Evolutionary conservation across 1,284 basidiomycete species (phyloP).

Genomic region (Leccinum ponderosum): DNA sequence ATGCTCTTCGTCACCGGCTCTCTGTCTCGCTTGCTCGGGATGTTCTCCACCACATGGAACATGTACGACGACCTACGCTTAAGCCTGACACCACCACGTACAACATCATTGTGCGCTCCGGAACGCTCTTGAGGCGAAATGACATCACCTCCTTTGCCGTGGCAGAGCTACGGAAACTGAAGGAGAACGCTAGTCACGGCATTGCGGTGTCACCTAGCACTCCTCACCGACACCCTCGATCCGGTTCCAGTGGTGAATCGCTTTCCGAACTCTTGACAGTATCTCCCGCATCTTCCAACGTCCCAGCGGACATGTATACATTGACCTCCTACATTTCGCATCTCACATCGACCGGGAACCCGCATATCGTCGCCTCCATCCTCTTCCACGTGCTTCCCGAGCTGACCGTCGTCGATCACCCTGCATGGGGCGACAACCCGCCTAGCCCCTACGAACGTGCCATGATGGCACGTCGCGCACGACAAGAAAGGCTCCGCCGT

Average conservation of each 20-base stretch:
- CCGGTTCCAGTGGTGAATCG: neutral
- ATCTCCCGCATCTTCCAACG: slow-evolving; percentile 11
- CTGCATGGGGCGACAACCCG: slow-evolving; percentile 34
- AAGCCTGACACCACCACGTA: slow-evolving; percentile 50
- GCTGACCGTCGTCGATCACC: slow-evolving; percentile 42
- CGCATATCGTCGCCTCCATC: slow-evolving; percentile 42
- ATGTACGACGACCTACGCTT: slow-evolving; percentile 39
- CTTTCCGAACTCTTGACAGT: slow-evolving; percentile 16
- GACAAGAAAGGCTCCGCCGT: slow-evolving; percentile 38
- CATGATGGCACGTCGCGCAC: slow-evolving; percentile 21
- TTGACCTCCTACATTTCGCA: slow-evolving; percentile 55
- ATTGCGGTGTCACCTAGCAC: slow-evolving; percentile 19
- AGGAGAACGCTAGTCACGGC: slow-evolving; percentile 24
- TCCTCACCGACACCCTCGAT: neutral
- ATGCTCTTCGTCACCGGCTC: slow-evolving; percentile 59
- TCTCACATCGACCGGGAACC: slow-evolving; percentile 51
- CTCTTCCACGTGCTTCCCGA: slow-evolving; percentile 59
- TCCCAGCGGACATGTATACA: slow-evolving; percentile 42
- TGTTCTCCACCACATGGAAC: slow-evolving; percentile 57
- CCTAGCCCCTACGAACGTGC: slow-evolving; percentile 8
- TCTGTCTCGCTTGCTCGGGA: slow-evolving; percentile 47
- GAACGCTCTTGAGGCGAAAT: slow-evolving; percentile 50
- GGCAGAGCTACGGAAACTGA: slow-evolving; percentile 29
- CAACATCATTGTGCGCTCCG: slow-evolving; percentile 58
- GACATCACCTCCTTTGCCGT: slow-evolving; percentile 42